Conservation (phyloP, 371 early-diverging fungal genomes). For the Mucor irregularis region DNA sequence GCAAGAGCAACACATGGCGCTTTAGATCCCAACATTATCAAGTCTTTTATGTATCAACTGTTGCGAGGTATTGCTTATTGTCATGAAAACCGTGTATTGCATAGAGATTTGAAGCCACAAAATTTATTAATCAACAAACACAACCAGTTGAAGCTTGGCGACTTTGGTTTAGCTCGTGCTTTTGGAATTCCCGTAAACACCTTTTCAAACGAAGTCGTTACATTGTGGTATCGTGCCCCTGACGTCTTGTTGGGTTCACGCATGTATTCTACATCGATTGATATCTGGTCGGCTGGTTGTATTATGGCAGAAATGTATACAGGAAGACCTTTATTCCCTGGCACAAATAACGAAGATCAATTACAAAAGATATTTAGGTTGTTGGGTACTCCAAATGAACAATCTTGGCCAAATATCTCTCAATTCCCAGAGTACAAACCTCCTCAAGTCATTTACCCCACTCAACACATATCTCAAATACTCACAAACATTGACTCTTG, state of each 20-base stretch:
- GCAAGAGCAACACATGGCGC: conserved; percentile 59
- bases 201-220: conserved; percentile 98
- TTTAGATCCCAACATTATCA: conserved; percentile 69
- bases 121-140: conserved; percentile 91
- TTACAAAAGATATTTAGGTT: conserved; percentile 84
- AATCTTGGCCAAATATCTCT: conserved; percentile 86
- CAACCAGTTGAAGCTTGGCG: conserved; percentile 87
- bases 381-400: conserved; percentile 87
- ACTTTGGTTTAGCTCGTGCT: conserved; percentile 96
- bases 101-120: conserved; percentile 97
- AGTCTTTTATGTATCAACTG: conserved; percentile 86
- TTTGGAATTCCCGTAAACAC: conserved; percentile 97
- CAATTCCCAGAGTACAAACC: conserved; percentile 89
- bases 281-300: conserved; percentile 99
- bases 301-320: conserved; percentile 96
- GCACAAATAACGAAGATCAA: conserved; percentile 92
- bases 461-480: conserved; percentile 61
- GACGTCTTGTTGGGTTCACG: conserved; percentile 96
- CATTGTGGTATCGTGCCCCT: conserved; percentile 95
- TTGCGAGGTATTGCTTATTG: conserved; percentile 92
- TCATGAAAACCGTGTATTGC: conserved; percentile 94
- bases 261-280: conserved; percentile 96
- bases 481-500: conserved; percentile 78
- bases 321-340: conserved; percentile 95
- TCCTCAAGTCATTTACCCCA: conserved; percentile 73